Base-by-base conservation (phyloP, 768 basidiomycete genomes). In the Mycena leptocephala region DNA sequence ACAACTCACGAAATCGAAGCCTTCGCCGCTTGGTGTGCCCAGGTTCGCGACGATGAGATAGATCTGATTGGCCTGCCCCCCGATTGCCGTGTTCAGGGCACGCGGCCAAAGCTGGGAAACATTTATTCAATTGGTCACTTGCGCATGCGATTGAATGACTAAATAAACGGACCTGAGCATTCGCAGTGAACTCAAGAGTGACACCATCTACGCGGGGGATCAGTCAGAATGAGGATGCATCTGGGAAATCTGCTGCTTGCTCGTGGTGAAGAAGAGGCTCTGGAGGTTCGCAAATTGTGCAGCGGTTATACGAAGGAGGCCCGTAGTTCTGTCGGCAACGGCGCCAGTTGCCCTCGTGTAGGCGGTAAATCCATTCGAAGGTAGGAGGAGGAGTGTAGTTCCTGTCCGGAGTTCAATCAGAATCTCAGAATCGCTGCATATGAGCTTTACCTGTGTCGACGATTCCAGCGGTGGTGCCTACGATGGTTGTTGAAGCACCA, bases 341-440 rank as follows among this genome's bases (percentile, higher is more conserved):
- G 79, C 87, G 39, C 86, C 84, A 1, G 85, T 88, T 13, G 79
- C 80, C 8, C 62, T 62, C 33, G 76, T 61, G 77, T 88, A 88
- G 14, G 51, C 66, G 11, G 67, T 71, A 80, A 81, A 87, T 22
- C 83, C 86, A 55, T 67, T 79, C 13, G 81, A 78, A 18, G 85
- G 80, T 22, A 88, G 66, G 20, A 86, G 81, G 46, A 87, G 78
- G 70, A 87, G 80, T n/a, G 87, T 86, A 14, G 84, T 87, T 2
- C 84, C 75, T 74, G 46, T 32, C 30, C 2, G 22, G 5, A 22
- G 16, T 20, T 35, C 2, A 35, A 28, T 33, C n/a, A 18, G 5
- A 18, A 59, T 35, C n/a, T n/a, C n/a, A n/a, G 16, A 6, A 22
- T n/a, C 8, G 3, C 20, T 8, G 28, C 13, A 56, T 9, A 16